Evolutionary conservation across 23 red algal genomes (phyloP).

Genomic region (Gracilaria caudata): DNA sequence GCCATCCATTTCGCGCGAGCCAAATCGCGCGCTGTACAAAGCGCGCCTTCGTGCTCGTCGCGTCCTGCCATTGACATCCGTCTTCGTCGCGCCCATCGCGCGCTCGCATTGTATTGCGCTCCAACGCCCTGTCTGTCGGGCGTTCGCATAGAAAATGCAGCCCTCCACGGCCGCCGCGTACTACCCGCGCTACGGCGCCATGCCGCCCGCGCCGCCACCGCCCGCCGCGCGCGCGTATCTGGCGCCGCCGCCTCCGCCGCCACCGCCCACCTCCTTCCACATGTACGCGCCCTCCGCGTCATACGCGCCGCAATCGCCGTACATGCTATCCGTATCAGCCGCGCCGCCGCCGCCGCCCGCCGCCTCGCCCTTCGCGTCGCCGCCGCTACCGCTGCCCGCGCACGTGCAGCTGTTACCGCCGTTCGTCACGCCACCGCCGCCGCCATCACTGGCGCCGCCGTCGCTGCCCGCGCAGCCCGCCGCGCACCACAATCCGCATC

Average conservation of each 20-base stretch:
- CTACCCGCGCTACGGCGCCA: not conserved
- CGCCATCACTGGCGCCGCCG: not conserved
- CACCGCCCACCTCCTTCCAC: not conserved
- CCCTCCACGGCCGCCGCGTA: not conserved
- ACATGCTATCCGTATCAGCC: not conserved
- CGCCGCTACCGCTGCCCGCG: not conserved
- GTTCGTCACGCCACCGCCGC: not conserved
- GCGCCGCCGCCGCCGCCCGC: not conserved
- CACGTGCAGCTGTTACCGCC: not conserved
- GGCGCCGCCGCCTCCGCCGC: not conserved
- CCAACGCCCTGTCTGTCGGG: no score
- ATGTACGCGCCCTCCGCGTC: not conserved
- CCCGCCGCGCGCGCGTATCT: not conserved
- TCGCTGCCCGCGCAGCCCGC: not conserved
- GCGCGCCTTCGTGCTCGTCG: no score
- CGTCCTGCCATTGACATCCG: no score
- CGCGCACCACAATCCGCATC: no score
- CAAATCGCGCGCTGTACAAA: no score
- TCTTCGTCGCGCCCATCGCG: no score
- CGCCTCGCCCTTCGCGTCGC: not conserved
- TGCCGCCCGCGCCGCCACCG: not conserved
- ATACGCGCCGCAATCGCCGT: not conserved
- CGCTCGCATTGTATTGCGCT: no score
- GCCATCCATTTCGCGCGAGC: no score
- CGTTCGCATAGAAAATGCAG: no score